Evolutionary conservation across 768 basidiomycete species (phyloP), one percentile per base, ranked within the genome.

Genomic region (Naganishia randhawae): DNA sequence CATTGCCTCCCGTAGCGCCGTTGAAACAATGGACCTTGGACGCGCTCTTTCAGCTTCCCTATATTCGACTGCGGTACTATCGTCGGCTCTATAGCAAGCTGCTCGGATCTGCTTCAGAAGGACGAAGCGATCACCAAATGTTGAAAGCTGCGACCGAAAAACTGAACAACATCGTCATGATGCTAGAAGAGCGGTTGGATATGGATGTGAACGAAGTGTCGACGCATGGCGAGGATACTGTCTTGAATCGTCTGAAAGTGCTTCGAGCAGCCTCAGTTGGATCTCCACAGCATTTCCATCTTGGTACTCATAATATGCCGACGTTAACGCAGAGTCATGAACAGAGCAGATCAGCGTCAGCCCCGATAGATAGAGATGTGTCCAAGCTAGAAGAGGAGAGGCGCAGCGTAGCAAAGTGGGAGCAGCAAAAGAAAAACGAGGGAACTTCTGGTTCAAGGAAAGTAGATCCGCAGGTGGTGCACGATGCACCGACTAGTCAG

Each of bases 51-150:
- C 81, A 89, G 14, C 84, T 98, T 10, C 96, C 96, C 0, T 89
- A 87, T 75, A 83, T 83, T 16, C 86, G 96, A 50, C 81, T 99
- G 66, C 87, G 87, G 73, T 98, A 99, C 80, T 98, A 97, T 82
- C 87, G 86, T 75, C 94, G 89, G 77, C 83, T 98, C 0, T 98
- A 98, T 77, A 84, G 85, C 61, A 86, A 89, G 55, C 82, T 98
- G 51, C 82, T 97, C 54, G 91, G 89, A 80, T 90, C 89, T 74
- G 93, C 92, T 1, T 85, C 86, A 31, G 88, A 90, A 4, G 92
- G 93, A 19, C 84, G 88, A 74, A 91, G 88, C 71, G 95, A 98
- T 77, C 89, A 98, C 77, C 85, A 84, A 35, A 81, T 96, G 27
- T 84, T 98, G 25, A 81, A 88, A 7, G 85, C 85, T 6, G 93